phyloP scores from a whole-genome alignment of 331 rosid genomes.

The Quercus tomentella region DNA sequence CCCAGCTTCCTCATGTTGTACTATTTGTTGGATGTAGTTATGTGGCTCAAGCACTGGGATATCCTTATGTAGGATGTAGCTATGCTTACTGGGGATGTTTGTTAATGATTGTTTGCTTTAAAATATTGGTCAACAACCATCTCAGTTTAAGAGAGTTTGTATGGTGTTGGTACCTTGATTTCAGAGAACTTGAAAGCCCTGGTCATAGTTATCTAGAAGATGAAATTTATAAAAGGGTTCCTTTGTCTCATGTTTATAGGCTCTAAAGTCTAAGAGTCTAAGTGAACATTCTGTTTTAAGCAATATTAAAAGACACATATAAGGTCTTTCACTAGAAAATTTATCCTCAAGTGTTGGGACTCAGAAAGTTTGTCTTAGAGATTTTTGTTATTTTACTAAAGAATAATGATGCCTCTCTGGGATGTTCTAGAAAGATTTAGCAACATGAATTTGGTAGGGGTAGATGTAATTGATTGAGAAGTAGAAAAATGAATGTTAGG shows the following conservation, averaged over 20 bases:
- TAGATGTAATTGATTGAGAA: neutral
- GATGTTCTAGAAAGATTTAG: neutral
- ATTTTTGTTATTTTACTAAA: neutral
- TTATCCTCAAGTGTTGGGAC: neutral
- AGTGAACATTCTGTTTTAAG: neutral
- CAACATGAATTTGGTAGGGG: neutral
- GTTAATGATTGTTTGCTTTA: too few species aligned
- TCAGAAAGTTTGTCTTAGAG: neutral
- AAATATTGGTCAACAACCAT: too few species aligned
- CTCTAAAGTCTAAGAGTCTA: neutral
- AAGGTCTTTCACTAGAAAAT: neutral
- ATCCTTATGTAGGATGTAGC: too few species aligned
- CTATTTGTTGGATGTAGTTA: too few species aligned
- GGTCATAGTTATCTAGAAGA: neutral
- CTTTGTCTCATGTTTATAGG: neutral
- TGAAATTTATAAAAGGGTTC: neutral
- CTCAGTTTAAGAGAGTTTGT: too few species aligned
- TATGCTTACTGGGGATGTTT: too few species aligned
- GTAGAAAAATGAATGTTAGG: neutral
- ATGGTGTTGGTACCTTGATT: neutral
- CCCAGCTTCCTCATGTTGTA: too few species aligned
- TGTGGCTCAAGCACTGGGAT: too few species aligned
- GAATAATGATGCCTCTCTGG: neutral
- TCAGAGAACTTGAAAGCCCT: neutral
- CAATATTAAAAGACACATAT: neutral